Base-by-base conservation (phyloP, 495 filamentous ascomycete species). In the Aspergillus wentii region DNA sequence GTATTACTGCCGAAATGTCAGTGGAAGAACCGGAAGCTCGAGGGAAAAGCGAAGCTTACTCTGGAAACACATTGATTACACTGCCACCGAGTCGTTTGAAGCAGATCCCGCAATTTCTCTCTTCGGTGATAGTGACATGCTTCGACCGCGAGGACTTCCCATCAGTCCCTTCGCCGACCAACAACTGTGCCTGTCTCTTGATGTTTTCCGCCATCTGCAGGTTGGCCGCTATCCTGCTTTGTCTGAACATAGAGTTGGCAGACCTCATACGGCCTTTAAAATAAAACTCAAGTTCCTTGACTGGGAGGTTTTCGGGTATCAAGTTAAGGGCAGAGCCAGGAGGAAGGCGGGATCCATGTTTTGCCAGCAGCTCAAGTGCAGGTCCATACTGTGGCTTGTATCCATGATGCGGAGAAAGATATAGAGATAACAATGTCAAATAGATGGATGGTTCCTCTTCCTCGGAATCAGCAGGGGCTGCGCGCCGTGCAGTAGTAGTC, bases 21-120 rank as follows among this genome's bases (percentile, higher is more conserved):
- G 57, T 40, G 31, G 47, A 21, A 46, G 25, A 23, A 22, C n/a
- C 8, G 11, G 17, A 27, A 42, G 5, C 0, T 30, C 21, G 17
- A 40, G 8, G 5, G 36, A 7, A 17, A 41, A 20, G 21, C 8
- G 34, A 35, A 51, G 75, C 68, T 56, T 68, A 76, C 78, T 81
- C 76, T 29, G 84, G 79, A 53, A 79, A 76, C 38, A 85, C 80
- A 55, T 80, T 76, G 35, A 97, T 84, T 14, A 94, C 92, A 60
- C 83, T 92, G 10, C 86, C 80, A 5, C 94, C 92, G 44, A 98
- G 74, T 40, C 92, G 66, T 66, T 95, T 96, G 58, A 94, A 82
- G 56, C 92, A 98, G 25, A 92, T 84, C 8, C 84, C 80, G 57
- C 92, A 98, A 16, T 92, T 82, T 41, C 86, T 73, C 46, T 96